Conservation (phyloP, 441 rosid genomes). For the Viola pubescens region DNA sequence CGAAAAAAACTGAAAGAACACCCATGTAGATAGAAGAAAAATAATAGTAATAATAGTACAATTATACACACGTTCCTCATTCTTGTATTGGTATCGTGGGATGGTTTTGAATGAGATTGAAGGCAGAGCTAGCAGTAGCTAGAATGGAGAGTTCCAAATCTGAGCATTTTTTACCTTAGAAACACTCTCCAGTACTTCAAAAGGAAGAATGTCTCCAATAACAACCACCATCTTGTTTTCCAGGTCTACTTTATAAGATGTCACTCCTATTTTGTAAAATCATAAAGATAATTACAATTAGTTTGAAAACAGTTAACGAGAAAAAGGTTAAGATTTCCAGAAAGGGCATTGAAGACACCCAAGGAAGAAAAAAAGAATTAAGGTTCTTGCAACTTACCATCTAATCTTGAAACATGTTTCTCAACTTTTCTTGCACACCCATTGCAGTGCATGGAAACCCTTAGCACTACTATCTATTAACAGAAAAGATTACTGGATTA, state of each 20-base stretch:
- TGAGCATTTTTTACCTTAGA: slow-evolving; percentile 75
- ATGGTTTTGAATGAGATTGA: background rate
- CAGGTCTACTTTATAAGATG: slow-evolving; percentile 77
- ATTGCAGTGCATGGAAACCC: slow-evolving; percentile 84
- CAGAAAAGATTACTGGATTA: background rate
- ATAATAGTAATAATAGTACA: too few species aligned
- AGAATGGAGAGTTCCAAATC: slow-evolving; percentile 48
- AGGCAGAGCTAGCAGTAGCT: background rate
- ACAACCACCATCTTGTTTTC: slow-evolving; percentile 82
- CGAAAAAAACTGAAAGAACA: too few species aligned
- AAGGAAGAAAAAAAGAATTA: background rate
- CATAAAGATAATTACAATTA: too few species aligned
- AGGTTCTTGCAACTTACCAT: slow-evolving; percentile 34
- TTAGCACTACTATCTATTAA: slow-evolving; percentile 63
- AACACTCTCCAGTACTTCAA: slow-evolving; percentile 69
- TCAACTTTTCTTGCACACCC: slow-evolving; percentile 88
- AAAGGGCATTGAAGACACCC: too few species aligned
- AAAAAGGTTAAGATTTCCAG: too few species aligned
- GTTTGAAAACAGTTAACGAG: too few species aligned
- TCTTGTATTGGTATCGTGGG: background rate
- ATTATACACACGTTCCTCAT: background rate
- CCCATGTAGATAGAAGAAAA: background rate
- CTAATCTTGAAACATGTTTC: slow-evolving; percentile 80
- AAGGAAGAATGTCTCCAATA: slow-evolving; percentile 65
- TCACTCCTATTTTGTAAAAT: slow-evolving; percentile 45